A percentile compares a stretch with the other conserved stretches of the same genome.
Conservation (phyloP, 2,329 filamentous ascomycete genomes). For the Alternaria tenuissima region DNA sequence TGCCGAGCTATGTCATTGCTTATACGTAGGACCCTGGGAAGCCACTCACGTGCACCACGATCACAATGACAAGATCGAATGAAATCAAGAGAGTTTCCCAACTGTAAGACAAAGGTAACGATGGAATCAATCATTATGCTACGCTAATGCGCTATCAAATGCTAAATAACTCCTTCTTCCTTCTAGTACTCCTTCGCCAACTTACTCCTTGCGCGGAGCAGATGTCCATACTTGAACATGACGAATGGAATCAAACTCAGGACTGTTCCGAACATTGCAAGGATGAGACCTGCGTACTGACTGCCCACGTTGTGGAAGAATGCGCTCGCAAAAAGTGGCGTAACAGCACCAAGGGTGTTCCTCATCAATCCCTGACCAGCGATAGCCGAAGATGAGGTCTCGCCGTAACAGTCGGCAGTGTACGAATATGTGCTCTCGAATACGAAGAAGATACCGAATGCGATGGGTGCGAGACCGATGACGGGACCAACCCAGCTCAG, state of each 20-base stretch:
- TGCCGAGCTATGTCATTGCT: too few species aligned
- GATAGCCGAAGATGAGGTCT: constrained; percentile 54
- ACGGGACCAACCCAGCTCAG: constrained; percentile 60
- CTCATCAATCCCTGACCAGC: constrained; percentile 63
- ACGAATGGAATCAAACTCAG: constrained; percentile 56
- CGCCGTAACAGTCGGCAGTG: constrained; percentile 63
- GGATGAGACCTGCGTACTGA: constrained; percentile 61
- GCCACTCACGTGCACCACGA: too few species aligned
- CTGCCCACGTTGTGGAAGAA: constrained; percentile 64
- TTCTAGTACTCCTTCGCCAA: constrained; percentile 44
- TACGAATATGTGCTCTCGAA: constrained; percentile 59
- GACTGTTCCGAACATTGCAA: constrained; percentile 57
- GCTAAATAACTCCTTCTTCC: too few species aligned
- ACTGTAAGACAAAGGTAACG: too few species aligned
- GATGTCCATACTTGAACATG: constrained; percentile 54
- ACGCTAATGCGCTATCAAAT: constrained; percentile 1
- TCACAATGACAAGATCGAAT: too few species aligned
- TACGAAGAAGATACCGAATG: constrained; percentile 64
- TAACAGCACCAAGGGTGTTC: constrained; percentile 62
- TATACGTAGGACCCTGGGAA: too few species aligned
- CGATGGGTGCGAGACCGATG: constrained; percentile 60
- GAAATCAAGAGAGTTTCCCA: too few species aligned
- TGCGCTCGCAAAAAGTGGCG: constrained; percentile 61
- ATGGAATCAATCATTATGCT: not conserved
- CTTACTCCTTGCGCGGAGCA: constrained; percentile 52